phyloP scores from a whole-genome alignment of 257 asterid species.

The Craterostigma plantagineum region DNA sequence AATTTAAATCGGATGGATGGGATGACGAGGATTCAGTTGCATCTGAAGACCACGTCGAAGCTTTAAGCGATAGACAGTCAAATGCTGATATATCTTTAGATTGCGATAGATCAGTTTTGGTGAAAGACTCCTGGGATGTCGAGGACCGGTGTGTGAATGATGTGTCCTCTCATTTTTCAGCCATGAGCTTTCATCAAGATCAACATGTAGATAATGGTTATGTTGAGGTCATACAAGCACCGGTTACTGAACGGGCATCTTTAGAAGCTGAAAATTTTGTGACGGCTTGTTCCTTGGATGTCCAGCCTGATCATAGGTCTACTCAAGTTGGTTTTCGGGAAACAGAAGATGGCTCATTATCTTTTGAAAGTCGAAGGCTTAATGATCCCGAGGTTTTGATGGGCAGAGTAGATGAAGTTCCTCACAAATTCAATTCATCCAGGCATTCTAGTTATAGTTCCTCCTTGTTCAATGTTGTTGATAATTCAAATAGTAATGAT shows the following conservation, averaged over 20 bases:
- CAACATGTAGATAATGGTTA: conserved; percentile 18
- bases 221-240: conserved; percentile 23
- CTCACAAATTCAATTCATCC: conserved; percentile 17
- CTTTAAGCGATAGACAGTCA: no score
- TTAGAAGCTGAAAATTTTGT: conserved; percentile 12
- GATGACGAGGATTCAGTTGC: no score
- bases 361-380: conserved; percentile 43
- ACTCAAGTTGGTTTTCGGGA: conserved; percentile 17
- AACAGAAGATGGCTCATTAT: conserved; percentile 40
- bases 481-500: conserved; percentile 17
- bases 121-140: conserved; percentile 16
- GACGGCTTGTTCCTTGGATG: conserved; percentile 9
- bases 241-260: no score
- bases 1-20: no score
- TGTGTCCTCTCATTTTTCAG: conserved; percentile 26
- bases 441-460: conserved; percentile 21
- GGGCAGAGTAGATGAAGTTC: conserved; percentile 19
- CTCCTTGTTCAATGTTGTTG: conserved; percentile 14
- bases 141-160: conserved; percentile 17
- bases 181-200: conserved; percentile 34
- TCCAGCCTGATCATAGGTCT: conserved; percentile 16
- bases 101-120: conserved; percentile 22
- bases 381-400: conserved; percentile 42
- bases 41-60: no score
- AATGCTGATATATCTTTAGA: conserved; percentile 14